These are phyloP conservation scores for Solidago caesia DNA, from an alignment of 129 eudicot species.

Conservation along the genomic window DNA sequence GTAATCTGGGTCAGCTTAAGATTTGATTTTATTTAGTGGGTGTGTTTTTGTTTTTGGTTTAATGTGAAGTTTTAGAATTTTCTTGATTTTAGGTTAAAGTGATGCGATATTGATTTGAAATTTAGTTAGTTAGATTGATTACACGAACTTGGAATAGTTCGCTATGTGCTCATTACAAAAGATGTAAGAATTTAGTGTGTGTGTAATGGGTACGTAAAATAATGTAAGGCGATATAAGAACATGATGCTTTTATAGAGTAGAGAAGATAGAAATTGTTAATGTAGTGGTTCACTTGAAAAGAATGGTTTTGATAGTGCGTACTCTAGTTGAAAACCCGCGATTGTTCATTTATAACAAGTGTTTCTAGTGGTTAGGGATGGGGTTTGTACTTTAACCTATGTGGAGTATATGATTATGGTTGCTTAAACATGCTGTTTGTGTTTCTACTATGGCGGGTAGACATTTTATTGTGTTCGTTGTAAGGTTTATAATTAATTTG, in stretches of 20 bases:
- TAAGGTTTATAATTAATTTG: no score
- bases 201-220: neutral
- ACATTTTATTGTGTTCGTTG: no score
- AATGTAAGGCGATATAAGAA: neutral
- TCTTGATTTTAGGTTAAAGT: conserved; percentile 16
- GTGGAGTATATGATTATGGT: no score
- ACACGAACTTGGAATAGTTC: neutral
- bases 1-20: conserved; percentile 12
- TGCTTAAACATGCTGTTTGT: no score
- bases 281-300: neutral
- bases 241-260: neutral
- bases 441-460: no score
- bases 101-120: conserved; percentile 7
- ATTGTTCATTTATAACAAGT: no score
- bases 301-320: no score
- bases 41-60: conserved; percentile 18
- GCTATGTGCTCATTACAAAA: neutral
- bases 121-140: neutral
- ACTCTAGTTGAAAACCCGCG: no score
- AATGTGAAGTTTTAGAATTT: neutral
- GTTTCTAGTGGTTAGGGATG: no score
- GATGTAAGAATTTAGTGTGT: conserved; percentile 5
- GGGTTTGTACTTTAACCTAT: no score
- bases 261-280: neutral
- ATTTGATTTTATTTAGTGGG: conserved; percentile 12